Evolutionary conservation across 163 green algal species (phyloP), one percentile per base, ranked within the genome.

Genomic region (Volvox carteri): DNA sequence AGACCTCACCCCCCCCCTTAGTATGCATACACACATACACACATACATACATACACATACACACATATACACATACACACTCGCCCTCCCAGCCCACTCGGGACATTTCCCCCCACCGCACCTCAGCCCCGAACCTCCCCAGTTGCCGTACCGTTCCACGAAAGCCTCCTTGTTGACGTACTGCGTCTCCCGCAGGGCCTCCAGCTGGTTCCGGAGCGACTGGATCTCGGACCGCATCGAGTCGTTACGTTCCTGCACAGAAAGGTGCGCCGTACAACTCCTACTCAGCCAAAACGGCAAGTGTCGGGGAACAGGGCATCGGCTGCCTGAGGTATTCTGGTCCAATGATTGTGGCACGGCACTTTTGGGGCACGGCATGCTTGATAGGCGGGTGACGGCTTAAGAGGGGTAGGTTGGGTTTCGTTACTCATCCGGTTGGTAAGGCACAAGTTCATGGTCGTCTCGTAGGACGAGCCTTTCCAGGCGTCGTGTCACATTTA

Each of bases 91-190:
- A 30, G n/a, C 23, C 67, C 19, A 35, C 19, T 62, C 5, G 1
- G 39, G 39, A 19, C 25, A 44, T 41, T 14, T n/a, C 41, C 37
- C 1, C 21, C 2, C 8, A 56, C 39, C 39, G 21, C 5, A 78
- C 70, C 30, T 1, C 35, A 35, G 3, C 2, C 23, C 1, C 33
- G 16, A 33, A 50, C 28, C 1, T 2, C 33, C 5, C 35, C 8
- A 60, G 4, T 3, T 60, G 19, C 3, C 72, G 25, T 39, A 87
- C 81, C 81, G 28, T 14, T 73, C 23, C 23, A 80, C 81, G 48
- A 87, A 87, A 1, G 6, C 46, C 23, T 30, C 46, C 81, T 87
- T 87, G 35, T 11, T 58, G 67, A 19, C 44, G 81, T 79, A 79
- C 81, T 87, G 21, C 2, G 42, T 8, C 65, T 42, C 41, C 46